phyloP scores from a whole-genome alignment of 805 yeast genomes.

The Citeromyces matritensis region DNA sequence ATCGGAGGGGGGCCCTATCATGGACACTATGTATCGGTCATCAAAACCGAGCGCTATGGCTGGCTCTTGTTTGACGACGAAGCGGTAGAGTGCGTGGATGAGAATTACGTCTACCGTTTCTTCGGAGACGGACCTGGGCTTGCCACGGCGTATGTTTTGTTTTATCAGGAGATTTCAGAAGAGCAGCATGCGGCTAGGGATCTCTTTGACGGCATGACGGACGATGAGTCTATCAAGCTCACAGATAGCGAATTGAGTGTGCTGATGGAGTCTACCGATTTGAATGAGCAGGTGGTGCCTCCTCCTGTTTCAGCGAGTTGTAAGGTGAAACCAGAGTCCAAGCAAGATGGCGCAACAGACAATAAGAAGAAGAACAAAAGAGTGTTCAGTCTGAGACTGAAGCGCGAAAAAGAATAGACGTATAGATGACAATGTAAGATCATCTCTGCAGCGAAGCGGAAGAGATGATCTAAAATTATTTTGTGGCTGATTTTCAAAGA shows the following conservation, averaged over 20 bases:
- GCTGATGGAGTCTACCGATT: not conserved
- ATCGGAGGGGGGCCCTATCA: conserved; percentile 97
- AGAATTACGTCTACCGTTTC: conserved; percentile 67
- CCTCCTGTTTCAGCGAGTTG: not conserved
- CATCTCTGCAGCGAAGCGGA: no score
- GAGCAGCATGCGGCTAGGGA: conserved; percentile 13
- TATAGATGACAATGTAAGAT: not conserved
- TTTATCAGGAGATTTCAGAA: conserved; percentile 51
- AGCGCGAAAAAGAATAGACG: not conserved
- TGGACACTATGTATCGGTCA: conserved; percentile 86
- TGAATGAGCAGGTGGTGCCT: not conserved
- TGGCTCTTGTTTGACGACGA: conserved; percentile 96
- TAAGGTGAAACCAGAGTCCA: not conserved
- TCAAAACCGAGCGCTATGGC: conserved; percentile 62
- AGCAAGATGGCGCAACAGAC: not conserved
- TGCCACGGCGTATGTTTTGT: conserved; percentile 83
- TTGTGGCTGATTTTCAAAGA: not conserved
- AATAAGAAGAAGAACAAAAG: conserved; percentile 2
- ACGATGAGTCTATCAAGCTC: conserved; percentile 2
- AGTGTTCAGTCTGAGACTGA: not conserved
- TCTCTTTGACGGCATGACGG: conserved; percentile 14
- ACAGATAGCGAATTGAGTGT: not conserved
- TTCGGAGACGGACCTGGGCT: conserved; percentile 81
- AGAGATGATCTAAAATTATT: not conserved
- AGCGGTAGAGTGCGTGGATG: conserved; percentile 79